Conservation (phyloP, 176 grass and related monocot species). For the Pontederia paniculata region DNA sequence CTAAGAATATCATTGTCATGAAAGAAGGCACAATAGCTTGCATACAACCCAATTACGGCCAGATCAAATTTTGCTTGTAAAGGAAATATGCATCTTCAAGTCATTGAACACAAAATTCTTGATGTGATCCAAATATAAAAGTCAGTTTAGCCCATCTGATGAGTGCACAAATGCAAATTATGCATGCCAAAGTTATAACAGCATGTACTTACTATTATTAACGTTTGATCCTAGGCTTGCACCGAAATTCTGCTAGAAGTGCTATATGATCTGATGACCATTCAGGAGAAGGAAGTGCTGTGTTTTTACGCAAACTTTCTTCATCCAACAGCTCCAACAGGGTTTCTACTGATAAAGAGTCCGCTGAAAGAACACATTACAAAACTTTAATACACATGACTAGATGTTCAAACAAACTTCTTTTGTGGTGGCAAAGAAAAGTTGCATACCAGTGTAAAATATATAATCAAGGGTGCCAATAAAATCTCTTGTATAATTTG, state of each 20-base stretch:
- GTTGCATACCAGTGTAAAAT: slow-evolving; percentile 82
- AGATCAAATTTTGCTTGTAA: too few relatives aligned
- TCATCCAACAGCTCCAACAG: slow-evolving; percentile 94
- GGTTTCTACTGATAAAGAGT: slow-evolving; percentile 95
- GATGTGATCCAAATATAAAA: too few relatives aligned
- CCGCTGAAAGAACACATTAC: slow-evolving; percentile 42
- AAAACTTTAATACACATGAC: neutral
- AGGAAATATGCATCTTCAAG: too few relatives aligned
- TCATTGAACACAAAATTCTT: too few relatives aligned
- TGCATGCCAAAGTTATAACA: too few relatives aligned
- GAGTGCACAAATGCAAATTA: too few relatives aligned
- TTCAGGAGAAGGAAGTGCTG: slow-evolving; percentile 91
- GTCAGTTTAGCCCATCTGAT: too few relatives aligned
- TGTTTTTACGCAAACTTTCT: slow-evolving; percentile 90
- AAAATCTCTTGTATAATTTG: slow-evolving; percentile 97
- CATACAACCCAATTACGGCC: too few relatives aligned
- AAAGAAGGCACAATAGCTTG: too few relatives aligned
- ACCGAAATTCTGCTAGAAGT: slow-evolving; percentile 90
- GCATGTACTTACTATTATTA: slow-evolving; percentile 50
- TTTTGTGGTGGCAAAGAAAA: slow-evolving; percentile 2
- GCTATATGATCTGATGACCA: slow-evolving; percentile 99
- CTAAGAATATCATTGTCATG: too few relatives aligned
- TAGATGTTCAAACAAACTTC: neutral
- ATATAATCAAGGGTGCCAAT: slow-evolving; percentile 94
- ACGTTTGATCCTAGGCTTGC: slow-evolving; percentile 86